Base-by-base conservation (phyloP, 371 early-diverging fungal species). In the Circinella umbellata region DNA sequence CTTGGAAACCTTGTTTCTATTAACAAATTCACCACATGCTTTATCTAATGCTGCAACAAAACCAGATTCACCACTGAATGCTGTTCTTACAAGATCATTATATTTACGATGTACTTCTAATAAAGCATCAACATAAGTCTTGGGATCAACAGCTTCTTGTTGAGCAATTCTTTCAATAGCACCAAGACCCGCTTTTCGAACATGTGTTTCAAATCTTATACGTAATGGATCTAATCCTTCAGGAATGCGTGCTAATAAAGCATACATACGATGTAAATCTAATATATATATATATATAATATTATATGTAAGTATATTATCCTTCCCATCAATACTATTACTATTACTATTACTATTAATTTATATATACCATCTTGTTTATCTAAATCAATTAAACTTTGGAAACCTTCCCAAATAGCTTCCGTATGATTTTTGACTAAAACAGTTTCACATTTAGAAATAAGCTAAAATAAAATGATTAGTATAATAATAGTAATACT, bases 11-110 rank as follows among this genome's bases (percentile, higher is more conserved):
- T 84, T 82, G 80, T 98, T 97, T 18, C 91, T 86, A 76, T 98
- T 98, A 47, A 97, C 91, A 77, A 93, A 98, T 75, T 95, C 96
- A 67, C 93, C 88, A 78, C 96, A 96, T 0, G 96, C 97, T 70
- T 91, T 93, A 80, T 97, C 97, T 51, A 97, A 79, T n/a, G 96
- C 89, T 55, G 92, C 95, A 36, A 92, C 93, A 77, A 96, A 95
- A 0, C 95, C 96, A n/a, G 95, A 86, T 61, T 98, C 96, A 18
- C 90, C 90, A 69, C 85, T 79, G 77, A 96, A 95, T 4, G 96
- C 90, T 1, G 81, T 80, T 68, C 86, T 84, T 6, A 94, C 91
- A 36, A 95, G 80, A 36, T 88, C 88, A 48, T 90, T 82, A 78
- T 92, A 97, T 80, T 93, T 91, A 46, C 84, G 88, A 70, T 95